phyloP scores from a whole-genome alignment of 140 eudicot species.

The Bidens hawaiensis region DNA sequence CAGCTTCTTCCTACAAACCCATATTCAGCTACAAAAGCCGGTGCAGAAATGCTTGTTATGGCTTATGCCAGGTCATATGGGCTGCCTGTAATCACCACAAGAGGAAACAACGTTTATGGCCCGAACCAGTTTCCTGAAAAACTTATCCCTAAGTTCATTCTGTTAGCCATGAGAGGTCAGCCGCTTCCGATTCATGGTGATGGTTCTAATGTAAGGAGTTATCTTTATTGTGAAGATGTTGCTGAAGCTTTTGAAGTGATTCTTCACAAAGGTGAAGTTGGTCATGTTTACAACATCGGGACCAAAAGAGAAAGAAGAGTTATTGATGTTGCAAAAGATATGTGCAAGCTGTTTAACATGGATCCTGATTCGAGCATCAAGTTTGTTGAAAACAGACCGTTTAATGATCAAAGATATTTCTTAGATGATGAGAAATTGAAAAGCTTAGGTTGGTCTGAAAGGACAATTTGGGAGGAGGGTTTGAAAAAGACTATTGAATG shows the following conservation, averaged over 20 bases:
- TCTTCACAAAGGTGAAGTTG: constrained; percentile 94
- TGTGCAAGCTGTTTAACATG: constrained; percentile 61
- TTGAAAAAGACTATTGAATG: constrained; percentile 81
- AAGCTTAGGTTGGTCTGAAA: constrained; percentile 77
- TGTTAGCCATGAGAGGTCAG: constrained; percentile 84
- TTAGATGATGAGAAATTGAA: constrained; percentile 82
- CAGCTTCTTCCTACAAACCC: constrained; percentile 98
- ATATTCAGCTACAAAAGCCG: constrained; percentile 94
- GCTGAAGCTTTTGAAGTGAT: constrained; percentile 87
- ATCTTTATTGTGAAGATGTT: constrained; percentile 85
- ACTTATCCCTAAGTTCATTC: constrained; percentile 87
- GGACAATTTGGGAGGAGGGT: constrained; percentile 88
- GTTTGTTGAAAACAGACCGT: constrained; percentile 88
- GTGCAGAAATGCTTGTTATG: constrained; percentile 99
- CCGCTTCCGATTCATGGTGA: constrained; percentile 93
- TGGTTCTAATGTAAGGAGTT: constrained; percentile 90
- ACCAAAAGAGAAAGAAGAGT: constrained; percentile 76
- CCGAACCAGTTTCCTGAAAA: constrained; percentile 94
- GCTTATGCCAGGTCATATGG: constrained; percentile 94
- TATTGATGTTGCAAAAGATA: constrained; percentile 73
- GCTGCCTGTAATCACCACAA: constrained; percentile 88
- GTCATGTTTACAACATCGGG: constrained; percentile 95
- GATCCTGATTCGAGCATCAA: constrained; percentile 65
- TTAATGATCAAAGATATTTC: constrained; percentile 84
- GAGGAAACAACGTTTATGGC: constrained; percentile 96